Base-by-base conservation (phyloP, 2,329 filamentous ascomycete genomes). In the Penicillium frequentans region DNA sequence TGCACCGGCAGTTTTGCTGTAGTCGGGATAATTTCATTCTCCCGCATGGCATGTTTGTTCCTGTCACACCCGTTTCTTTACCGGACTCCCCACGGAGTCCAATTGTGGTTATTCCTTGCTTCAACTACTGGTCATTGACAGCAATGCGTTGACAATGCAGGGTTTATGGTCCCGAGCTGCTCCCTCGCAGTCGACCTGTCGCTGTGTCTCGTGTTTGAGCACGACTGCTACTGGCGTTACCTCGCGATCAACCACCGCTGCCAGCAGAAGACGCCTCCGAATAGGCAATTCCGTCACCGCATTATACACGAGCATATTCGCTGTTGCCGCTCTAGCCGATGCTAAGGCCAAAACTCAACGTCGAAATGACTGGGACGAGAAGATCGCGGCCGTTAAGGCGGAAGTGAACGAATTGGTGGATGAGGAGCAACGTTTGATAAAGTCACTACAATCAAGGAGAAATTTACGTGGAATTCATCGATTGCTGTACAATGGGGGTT, bases 281-380 rank as follows among this genome's bases (percentile, higher is more conserved):
- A 65, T 77, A 50, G 75, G 72, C n/a, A 77, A 79, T 60, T 73
- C 75, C 1, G 68, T 77, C 26, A 77, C 76, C 1, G 70, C 72
- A n/a, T 65, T 78, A n/a, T 77, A 78, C 61, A 75, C 74, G 10
- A 75, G 75, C 47, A 73, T 79, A 19, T 77, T 78, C 45, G 76
- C 73, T 7, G 71, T 70, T 9, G 76, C 77, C 16, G 69, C 76
- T 23, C 65, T 78, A 33, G 71, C 71, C 49, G 76, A 79, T 65
- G 72, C 73, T 9, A 68, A 67, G 49, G 70, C 67, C 13, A 79
- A 79, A 58, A 69, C 70, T 49, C 67, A 72, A 61, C 73, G 73
- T 31, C 73, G 74, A 37, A 63, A 69, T 52, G 74, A 77, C 57
- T 73, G 70, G 70, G 70, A 75, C 55, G 70, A 77, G 64, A 74